phyloP scores from a whole-genome alignment of 176 grass and related monocot species.

The Bothriochloa decipiens region DNA sequence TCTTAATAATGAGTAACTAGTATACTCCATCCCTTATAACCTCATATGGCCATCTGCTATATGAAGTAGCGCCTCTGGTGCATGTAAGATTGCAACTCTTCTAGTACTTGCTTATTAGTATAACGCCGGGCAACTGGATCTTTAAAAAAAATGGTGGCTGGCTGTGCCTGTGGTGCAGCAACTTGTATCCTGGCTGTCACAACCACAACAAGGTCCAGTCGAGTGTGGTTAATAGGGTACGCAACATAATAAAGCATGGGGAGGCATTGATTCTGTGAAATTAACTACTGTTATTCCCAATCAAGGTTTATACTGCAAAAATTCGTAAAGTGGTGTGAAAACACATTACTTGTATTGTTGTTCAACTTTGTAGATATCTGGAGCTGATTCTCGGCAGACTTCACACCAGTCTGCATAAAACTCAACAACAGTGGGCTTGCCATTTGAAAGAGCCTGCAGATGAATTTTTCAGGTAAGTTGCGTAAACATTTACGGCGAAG shows the following conservation, averaged over 20 bases:
- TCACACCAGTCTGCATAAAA: slow-evolving; percentile 99
- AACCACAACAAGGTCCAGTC: not conserved
- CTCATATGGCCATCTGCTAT: too few relatives aligned
- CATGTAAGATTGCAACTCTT: too few relatives aligned
- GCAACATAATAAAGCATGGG: slow-evolving; percentile 2
- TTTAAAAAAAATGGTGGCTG: not conserved
- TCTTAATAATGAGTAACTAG: too few relatives aligned
- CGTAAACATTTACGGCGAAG: not conserved
- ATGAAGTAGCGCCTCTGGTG: too few relatives aligned
- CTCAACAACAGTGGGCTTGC: slow-evolving; percentile 87
- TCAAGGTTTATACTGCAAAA: not conserved
- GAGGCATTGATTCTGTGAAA: not conserved
- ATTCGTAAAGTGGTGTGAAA: slow-evolving; percentile 16
- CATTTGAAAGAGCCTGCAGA: slow-evolving; percentile 87
- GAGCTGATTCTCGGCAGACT: slow-evolving; percentile 89
- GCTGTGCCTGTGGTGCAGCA: not conserved
- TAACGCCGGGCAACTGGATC: too few relatives aligned
- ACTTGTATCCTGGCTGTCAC: not conserved
- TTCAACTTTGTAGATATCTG: slow-evolving; percentile 80
- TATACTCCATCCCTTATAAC: too few relatives aligned
- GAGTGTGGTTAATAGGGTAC: not conserved
- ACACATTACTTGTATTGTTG: slow-evolving; percentile 73
- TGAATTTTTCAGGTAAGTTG: slow-evolving; percentile 25
- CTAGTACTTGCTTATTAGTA: too few relatives aligned
- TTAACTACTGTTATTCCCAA: slow-evolving; percentile 4